phyloP scores from a whole-genome alignment of 805 yeast genomes.

The Ogataea ramenticola region DNA sequence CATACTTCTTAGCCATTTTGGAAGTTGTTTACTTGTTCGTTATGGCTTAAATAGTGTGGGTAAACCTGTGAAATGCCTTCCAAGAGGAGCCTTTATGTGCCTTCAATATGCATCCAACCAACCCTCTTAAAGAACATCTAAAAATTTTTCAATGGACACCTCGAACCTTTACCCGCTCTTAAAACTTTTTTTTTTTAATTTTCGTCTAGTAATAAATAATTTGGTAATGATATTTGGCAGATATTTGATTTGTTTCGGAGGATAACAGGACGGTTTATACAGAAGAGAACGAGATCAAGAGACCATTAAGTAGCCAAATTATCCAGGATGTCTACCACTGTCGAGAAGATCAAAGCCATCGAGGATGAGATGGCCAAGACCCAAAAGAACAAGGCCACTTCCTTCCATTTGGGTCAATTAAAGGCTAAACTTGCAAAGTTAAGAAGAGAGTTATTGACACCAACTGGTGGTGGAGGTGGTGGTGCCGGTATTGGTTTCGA shows the following conservation, averaged over 20 bases:
- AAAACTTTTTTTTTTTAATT: not conserved
- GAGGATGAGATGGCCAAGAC: constrained; percentile 98
- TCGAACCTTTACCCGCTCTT: constrained; percentile 10
- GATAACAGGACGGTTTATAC: too few relatives aligned
- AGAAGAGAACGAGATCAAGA: too few relatives aligned
- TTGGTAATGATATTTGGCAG: too few relatives aligned
- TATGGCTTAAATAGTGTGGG: too few relatives aligned
- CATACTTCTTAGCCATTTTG: constrained; percentile 45
- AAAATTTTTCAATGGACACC: constrained; percentile 12
- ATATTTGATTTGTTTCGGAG: too few relatives aligned
- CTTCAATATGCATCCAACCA: not conserved
- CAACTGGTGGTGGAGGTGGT: constrained; percentile 71
- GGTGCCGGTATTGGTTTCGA: constrained; percentile 94
- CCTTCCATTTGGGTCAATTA: constrained; percentile 93
- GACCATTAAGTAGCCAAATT: too few relatives aligned
- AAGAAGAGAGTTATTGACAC: constrained; percentile 82
- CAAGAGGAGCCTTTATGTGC: too few relatives aligned
- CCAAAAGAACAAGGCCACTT: constrained; percentile 96
- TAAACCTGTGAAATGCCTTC: too few relatives aligned
- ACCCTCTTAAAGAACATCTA: not conserved
- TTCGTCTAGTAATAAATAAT: too few relatives aligned
- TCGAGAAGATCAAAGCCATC: constrained; percentile 74
- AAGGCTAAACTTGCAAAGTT: constrained; percentile 95
- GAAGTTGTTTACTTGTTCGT: constrained; percentile 1
- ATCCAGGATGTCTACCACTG: constrained; percentile 36